Evolutionary conservation across 1,139 yeast species (phyloP), one percentile per base, ranked within the genome.

Genomic region (Nakaseomyces uthaithaninus): DNA sequence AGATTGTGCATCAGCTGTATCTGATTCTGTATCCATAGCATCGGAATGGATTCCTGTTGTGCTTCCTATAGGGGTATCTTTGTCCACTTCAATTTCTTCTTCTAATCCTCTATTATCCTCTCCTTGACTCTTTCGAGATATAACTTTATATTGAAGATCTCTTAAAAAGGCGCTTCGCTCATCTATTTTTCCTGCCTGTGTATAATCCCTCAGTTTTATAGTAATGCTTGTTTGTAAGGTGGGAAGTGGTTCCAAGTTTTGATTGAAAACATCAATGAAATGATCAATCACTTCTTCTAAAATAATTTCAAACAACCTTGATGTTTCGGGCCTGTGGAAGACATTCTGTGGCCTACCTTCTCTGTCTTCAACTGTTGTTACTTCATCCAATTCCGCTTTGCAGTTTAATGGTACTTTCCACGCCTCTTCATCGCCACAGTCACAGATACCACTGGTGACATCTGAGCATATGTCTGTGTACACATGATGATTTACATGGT

Each of bases 371-470:
- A 46, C 45, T 10, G 39, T 40, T 10, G 45, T 41, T 5, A 37
- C 42, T n/a, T 42, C 40, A 12, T 45, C 49, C 25, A 45, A 47
- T 20, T 47, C 53, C 6, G 57, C 58, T 37, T 63, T 61, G 54
- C 85, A 78, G 45, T 72, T 64, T 36, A 78, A 53, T n/a, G 61
- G 55, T 4, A 38, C 55, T 4, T 60, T 62, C 68, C 79, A 78
- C 0, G 85, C 84, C 51, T 77, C 82, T 2, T 69, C 68, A 52
- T 78, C 84, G 9, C 84, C 84, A 62, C 85, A 78, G 51, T 78
- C 84, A 59, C 84, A 78, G 18, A 80, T 73, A 2, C 89, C 85
- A 9, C 71, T 75, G 37, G 67, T 67, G 5, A 52, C 52, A 1
- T 74, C 79, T 2, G 59, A 49, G 3, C 84, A 70, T 9, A 67